phyloP scores from a whole-genome alignment of 2,329 filamentous ascomycete species.

The Trichoderma cornu-damae region DNA sequence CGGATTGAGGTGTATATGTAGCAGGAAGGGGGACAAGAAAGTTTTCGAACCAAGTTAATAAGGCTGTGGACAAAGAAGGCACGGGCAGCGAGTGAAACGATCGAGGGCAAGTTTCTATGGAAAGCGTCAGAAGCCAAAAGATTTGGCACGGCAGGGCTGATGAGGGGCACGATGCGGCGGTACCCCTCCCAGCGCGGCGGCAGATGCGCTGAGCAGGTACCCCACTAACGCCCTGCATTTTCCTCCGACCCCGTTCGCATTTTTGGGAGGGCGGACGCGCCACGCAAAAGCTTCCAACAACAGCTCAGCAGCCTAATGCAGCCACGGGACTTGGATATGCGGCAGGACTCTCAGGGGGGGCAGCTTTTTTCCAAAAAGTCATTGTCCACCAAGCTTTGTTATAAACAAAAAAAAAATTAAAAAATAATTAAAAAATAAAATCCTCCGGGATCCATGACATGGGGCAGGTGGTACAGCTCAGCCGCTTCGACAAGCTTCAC shows the following conservation, averaged over 20 bases:
- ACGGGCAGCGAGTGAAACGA: constrained; percentile 7
- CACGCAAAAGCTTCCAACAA: not conserved
- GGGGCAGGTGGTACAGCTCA: not conserved
- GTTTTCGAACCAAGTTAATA: constrained; percentile 4
- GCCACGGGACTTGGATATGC: not conserved
- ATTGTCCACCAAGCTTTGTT: too few species aligned
- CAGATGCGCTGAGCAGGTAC: constrained; percentile 15
- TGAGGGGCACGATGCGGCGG: constrained; percentile 23
- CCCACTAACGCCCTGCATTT: constrained; percentile 13
- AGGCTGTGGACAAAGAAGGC: constrained; percentile 12
- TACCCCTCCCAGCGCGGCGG: constrained; percentile 21
- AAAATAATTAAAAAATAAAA: too few species aligned
- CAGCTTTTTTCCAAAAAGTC: too few species aligned
- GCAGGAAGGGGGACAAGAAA: too few species aligned
- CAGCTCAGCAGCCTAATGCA: not conserved
- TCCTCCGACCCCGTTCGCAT: not conserved
- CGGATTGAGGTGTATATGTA: not conserved
- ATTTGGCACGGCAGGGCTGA: constrained; percentile 26
- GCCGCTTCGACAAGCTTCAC: not conserved
- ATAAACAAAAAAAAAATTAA: too few species aligned
- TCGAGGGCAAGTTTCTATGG: constrained; percentile 25
- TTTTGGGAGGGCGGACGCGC: not conserved
- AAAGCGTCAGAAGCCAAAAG: constrained; percentile 43
- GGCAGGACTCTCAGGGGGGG: not conserved
- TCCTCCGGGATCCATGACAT: not conserved